Percentiles rank a stretch among this genome's conserved stretches.
phyloP scores from a whole-genome alignment of 352 stramenopile genomes.

The Nothophytophthora sp. region DNA sequence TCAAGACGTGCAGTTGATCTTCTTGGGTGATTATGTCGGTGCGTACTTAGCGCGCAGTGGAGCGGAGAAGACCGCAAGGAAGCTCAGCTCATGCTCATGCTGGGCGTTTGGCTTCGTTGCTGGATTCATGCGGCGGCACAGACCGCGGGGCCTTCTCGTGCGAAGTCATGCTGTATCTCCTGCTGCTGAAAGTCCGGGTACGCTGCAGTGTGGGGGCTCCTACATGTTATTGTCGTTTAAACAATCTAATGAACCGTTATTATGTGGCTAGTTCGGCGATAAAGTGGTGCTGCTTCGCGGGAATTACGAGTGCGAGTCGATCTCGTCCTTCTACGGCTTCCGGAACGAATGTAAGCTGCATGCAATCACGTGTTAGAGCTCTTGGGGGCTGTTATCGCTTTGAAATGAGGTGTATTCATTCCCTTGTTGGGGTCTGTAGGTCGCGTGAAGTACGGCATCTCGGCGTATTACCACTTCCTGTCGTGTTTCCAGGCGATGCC shows the following conservation, averaged over 20 bases:
- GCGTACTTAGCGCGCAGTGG: neutral
- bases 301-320: constrained; percentile 87
- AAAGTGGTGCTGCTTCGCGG: constrained; percentile 74
- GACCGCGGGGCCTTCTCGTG: constrained; percentile 80
- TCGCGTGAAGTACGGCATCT: constrained; percentile 79
- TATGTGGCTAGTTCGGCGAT: constrained; percentile 35
- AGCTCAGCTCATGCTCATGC: too few relatives aligned
- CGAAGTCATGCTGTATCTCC: constrained; percentile 80
- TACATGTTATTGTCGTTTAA: neutral
- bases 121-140: constrained; percentile 1
- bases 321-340: constrained; percentile 88
- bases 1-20: constrained; percentile 58
- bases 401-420: neutral
- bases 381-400: neutral
- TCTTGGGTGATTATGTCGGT: constrained; percentile 82
- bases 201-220: neutral
- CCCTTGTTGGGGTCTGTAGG: constrained; percentile 15
- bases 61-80: neutral
- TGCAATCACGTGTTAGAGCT: neutral
- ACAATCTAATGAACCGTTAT: neutral
- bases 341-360: constrained; percentile 60
- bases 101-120: neutral
- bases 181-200: constrained; percentile 67
- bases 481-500: constrained; percentile 79
- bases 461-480: constrained; percentile 80